These are phyloP conservation scores for Annulohypoxylon truncatum DNA, from an alignment of 2,329 filamentous ascomycete species.

Conservation along the genomic window DNA sequence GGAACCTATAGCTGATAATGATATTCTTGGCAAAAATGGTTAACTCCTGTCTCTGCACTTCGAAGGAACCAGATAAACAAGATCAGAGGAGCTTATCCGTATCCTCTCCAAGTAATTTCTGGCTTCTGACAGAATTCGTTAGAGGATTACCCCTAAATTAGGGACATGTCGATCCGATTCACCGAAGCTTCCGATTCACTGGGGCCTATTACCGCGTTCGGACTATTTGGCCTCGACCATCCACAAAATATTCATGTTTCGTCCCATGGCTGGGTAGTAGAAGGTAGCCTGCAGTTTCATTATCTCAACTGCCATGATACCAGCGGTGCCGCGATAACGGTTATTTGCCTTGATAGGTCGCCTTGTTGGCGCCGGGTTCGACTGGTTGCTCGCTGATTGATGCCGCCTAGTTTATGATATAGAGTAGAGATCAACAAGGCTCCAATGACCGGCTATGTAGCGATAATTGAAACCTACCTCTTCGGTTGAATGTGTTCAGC, in stretches of 20 bases:
- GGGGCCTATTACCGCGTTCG: conserved; percentile 12
- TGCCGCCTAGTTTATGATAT: conserved; percentile 19
- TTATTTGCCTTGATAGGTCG: background rate
- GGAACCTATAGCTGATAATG: conserved; percentile 8
- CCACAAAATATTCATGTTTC: conserved; percentile 3
- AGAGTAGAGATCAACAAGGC: conserved; percentile 12
- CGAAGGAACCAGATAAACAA: background rate
- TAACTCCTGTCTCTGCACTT: background rate
- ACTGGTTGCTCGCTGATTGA: conserved; percentile 15
- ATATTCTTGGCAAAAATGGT: background rate
- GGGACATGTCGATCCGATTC: conserved; percentile 16
- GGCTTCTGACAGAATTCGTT: background rate
- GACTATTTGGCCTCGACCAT: background rate
- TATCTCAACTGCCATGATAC: conserved; percentile 10
- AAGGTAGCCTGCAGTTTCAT: conserved; percentile 10
- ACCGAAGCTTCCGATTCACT: conserved; percentile 4
- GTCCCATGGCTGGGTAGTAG: conserved; percentile 15
- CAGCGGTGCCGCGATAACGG: background rate
- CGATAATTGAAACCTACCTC: conserved; percentile 24
- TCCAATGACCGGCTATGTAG: conserved; percentile 17
- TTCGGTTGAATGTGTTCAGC: conserved; percentile 31
- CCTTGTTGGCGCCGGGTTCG: conserved; percentile 4
- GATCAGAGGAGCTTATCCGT: conserved; percentile 3
- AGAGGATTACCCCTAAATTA: conserved; percentile 10
- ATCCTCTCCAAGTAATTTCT: background rate